Evolutionary conservation across 441 rosid species (phyloP).

Genomic region (Erysimum cheiri): DNA sequence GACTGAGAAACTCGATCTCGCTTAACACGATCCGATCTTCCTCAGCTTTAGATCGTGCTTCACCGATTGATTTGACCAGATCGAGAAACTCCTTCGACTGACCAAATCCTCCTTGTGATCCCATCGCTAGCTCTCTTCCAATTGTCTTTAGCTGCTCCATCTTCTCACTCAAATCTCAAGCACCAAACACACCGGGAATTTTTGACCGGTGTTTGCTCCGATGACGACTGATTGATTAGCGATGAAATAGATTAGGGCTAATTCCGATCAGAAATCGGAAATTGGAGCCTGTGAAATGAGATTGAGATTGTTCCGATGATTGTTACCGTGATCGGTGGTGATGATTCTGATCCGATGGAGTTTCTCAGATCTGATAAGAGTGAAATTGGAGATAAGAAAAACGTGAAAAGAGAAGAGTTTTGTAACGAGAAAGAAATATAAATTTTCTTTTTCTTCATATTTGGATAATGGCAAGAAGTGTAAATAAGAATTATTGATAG

Average conservation of each 20-base stretch:
- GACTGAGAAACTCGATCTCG: conserved; percentile 99
- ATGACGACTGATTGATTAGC: conserved; percentile 12
- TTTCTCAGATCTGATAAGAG: conserved; percentile 36
- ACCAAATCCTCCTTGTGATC: conserved; percentile 95
- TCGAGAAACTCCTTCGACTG: conserved; percentile 96
- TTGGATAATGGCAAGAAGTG: no score
- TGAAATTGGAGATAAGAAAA: conserved; percentile 30
- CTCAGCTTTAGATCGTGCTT: conserved; percentile 97
- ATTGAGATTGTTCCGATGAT: background rate
- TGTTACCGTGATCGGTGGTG: conserved; percentile 27
- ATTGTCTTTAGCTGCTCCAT: conserved; percentile 98
- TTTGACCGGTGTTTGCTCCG: conserved; percentile 5
- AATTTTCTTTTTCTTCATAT: no score
- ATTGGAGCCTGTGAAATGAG: conserved; percentile 24
- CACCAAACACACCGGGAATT: background rate
- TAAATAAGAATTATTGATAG: no score
- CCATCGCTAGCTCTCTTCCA: conserved; percentile 98
- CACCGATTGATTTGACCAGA: conserved; percentile 97
- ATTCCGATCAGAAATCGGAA: conserved; percentile 28
- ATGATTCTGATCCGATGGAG: conserved; percentile 25
- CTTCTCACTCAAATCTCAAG: conserved; percentile 17
- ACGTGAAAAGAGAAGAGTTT: conserved; percentile 35
- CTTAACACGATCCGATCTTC: conserved; percentile 91
- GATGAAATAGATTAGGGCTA: conserved; percentile 7
- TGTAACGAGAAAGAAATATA: no score